phyloP scores from a whole-genome alignment of 148 eudicot species.

The Gaultheria prostrata region DNA sequence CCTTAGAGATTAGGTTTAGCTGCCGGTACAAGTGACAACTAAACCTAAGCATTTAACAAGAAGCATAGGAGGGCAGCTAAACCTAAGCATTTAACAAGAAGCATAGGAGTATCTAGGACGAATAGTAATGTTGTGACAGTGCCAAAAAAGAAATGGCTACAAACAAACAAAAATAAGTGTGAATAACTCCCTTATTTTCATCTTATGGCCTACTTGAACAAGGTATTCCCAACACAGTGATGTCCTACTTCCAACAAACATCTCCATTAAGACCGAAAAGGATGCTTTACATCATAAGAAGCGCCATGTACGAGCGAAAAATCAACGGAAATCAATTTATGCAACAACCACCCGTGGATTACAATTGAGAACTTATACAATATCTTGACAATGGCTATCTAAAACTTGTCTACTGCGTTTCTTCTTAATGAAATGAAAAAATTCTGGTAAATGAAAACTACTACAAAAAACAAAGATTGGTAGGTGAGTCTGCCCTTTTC shows the following conservation, averaged over 20 bases:
- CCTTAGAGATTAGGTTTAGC: background rate
- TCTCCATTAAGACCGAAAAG: background rate
- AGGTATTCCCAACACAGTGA: too few relatives aligned
- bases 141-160: background rate
- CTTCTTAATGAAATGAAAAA: background rate
- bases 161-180: background rate
- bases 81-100: too few relatives aligned
- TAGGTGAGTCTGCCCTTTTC: background rate
- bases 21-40: background rate
- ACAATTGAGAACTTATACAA: background rate
- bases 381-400: background rate
- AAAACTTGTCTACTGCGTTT: background rate
- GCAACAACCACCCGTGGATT: background rate
- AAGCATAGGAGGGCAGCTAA: too few relatives aligned
- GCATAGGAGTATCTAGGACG: too few relatives aligned
- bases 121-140: background rate
- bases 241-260: too few relatives aligned
- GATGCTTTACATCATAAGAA: background rate
- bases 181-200: background rate
- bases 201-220: background rate
- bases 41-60: background rate
- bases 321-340: background rate
- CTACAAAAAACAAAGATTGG: background rate
- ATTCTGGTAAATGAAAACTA: background rate
- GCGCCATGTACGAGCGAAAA: background rate